These are phyloP conservation scores for Durotheca rogersii DNA, from an alignment of 495 filamentous ascomycete genomes.

Conservation along the genomic window DNA sequence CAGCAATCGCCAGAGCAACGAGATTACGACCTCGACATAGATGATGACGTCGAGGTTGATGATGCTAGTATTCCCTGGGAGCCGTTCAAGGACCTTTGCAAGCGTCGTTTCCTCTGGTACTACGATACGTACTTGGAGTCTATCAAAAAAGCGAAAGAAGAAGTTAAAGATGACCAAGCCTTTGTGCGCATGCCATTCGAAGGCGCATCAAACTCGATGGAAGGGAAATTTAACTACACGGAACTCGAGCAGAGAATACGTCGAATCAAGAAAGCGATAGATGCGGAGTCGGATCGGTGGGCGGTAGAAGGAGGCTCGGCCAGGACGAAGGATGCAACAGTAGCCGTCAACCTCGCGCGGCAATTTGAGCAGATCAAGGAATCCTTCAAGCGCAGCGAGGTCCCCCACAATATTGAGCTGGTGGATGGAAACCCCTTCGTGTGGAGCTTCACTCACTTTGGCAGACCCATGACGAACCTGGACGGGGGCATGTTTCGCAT, in stretches of 20 bases:
- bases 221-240: constrained; percentile 80
- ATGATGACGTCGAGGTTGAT: constrained; percentile 45
- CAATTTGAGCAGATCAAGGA: constrained; percentile 84
- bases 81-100: constrained; percentile 86
- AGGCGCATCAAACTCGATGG: constrained; percentile 74
- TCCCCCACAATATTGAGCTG: constrained; percentile 71
- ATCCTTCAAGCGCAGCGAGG: constrained; percentile 65
- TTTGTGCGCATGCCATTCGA: constrained; percentile 90
- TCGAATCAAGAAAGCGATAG: constrained; percentile 64
- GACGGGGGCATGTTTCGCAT: constrained; percentile 90
- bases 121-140: constrained; percentile 78
- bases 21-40: constrained; percentile 53
- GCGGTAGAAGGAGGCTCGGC: constrained; percentile 62
- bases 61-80: constrained; percentile 58
- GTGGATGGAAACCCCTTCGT: constrained; percentile 70
- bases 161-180: constrained; percentile 56
- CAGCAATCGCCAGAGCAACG: constrained; percentile 47
- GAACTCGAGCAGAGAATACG: constrained; percentile 68
- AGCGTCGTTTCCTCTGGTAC: constrained; percentile 94
- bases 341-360: constrained; percentile 76
- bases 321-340: constrained; percentile 65
- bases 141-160: constrained; percentile 62
- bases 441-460: constrained; percentile 76
- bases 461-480: constrained; percentile 87
- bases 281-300: constrained; percentile 74